Evolutionary conservation across 176 grass and related monocot species (phyloP), one percentile per base, ranked within the genome.

Genomic region (Eleusine indica): DNA sequence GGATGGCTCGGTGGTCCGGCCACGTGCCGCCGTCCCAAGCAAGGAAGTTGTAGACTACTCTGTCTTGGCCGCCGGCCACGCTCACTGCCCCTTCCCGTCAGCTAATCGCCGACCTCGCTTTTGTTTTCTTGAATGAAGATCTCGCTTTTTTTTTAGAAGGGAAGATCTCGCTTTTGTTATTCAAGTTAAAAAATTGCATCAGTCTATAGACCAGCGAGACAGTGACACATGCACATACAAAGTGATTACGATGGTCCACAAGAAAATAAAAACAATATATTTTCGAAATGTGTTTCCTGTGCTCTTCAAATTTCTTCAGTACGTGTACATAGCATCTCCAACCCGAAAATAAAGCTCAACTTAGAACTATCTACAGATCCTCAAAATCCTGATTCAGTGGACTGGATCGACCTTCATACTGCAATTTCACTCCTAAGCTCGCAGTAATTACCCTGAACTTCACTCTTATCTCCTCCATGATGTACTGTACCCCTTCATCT

Each of bases 401-500:
- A 68, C 58, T 78, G 15, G 77, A 88, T 40, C 62, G 84, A 44
- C 88, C 88, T 80, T 94, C 84, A 44, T 97, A 94, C 66, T 91
- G 90, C 78, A 94, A 76, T 70, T 68, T 91, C 22, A 72, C 74
- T 60, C 92, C 82, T 81, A 97, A 68, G 81, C 83, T 97, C 43
- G 90, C 78, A 13, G 86, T 85, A 77, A 91, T 92, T 70, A 94
- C 75, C 75, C 86, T 91, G 74, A 94, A 97, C 42, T 92, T 94
- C 13, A 92, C 70, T 78, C 92, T 89, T 22, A 87, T 94, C 51
- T 73, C 82, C 58, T 91, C 84, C 92, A 91, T 89, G n/a, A 90
- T 46, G 12, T 89, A 66, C 72, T 97, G 94, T 40, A 83, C 74
- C 19, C 89, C 53, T 22, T 92, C 86, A 68, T 94, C 85, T 67